Base-by-base conservation (phyloP, 2,329 filamentous ascomycete species). In the Epichloe bromicola region DNA sequence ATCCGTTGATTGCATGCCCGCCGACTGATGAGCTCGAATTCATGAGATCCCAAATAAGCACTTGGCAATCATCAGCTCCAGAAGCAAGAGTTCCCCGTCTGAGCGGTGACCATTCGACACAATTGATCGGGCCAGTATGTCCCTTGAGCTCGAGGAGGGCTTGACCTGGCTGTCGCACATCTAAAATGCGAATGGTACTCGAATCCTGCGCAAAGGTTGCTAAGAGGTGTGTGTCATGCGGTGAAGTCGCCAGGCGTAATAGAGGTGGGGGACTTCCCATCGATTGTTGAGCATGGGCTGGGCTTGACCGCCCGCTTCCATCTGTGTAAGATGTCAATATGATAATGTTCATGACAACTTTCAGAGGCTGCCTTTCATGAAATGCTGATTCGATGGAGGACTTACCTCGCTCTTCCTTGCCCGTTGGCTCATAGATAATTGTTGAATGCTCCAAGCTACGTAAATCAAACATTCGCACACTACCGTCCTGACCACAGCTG, bases 141-240 rank as follows among this genome's bases (percentile, higher is more conserved):
- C 93, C 93, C 46, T 87, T 87, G 38, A 98, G 81, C 65, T 98
- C 93, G 26, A 98, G 79, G 4, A 98, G 77, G 2, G 93, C 93
- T 67, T 96, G 93, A 5, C 93, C 93, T 0, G 93, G 93, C 68
- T 98, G 93, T 46, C 93, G 85, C 3, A 97, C 91, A 62, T 98
- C 93, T 33, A 98, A 81, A 50, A 98, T 95, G 46, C 93, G 88
- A 63, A 98, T 90, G 36, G 95, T 74, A 60, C 85, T 90, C 4
- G 88, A 95, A 64, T 97, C 93, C 62, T 89, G 85, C 17, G 93
- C 91, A 66, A 98, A 97, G 0, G 93, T 98, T n/a, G 91, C 91
- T 37, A 98, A 80, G 36, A 98, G 81, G 65, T 98, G 90, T 6
- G 88, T 86, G 66, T 98, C 93, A 61, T 97, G 91, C 1, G 93